These are phyloP conservation scores for Amaranthus palmeri DNA, from an alignment of 148 eudicot genomes.

Conservation along the genomic window DNA sequence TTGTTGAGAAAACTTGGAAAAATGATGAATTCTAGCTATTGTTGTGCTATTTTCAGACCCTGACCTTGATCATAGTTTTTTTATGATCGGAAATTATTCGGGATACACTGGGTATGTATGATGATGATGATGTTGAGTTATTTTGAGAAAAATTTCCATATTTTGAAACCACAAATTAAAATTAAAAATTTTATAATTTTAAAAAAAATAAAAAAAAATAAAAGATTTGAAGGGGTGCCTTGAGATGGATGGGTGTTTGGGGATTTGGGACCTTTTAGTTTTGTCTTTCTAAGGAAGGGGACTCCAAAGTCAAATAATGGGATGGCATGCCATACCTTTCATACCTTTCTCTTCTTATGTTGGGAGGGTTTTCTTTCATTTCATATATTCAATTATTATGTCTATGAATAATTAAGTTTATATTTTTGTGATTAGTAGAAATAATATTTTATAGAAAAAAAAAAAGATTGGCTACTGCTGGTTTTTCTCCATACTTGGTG, in stretches of 20 bases:
- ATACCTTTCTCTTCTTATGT: background rate
- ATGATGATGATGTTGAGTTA: too few relatives aligned
- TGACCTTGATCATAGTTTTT: too few relatives aligned
- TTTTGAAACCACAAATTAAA: conserved; percentile 13
- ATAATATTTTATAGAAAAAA: too few relatives aligned
- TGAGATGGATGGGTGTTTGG: conserved; percentile 9
- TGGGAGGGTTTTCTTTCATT: background rate
- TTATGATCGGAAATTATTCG: too few relatives aligned
- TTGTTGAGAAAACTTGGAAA: background rate
- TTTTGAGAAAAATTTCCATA: background rate
- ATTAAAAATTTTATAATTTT: background rate
- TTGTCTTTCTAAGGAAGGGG: conserved; percentile 13
- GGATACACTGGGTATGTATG: too few relatives aligned
- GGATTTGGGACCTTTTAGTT: conserved; percentile 11
- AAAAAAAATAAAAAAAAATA: too few relatives aligned
- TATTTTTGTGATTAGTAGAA: background rate
- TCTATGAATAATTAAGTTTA: background rate
- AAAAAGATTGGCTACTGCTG: too few relatives aligned
- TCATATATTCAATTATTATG: background rate
- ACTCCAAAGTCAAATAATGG: conserved; percentile 2
- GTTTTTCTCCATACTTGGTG: too few relatives aligned
- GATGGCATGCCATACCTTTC: background rate
- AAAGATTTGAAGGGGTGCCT: conserved; percentile 1
- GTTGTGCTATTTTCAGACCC: conserved; percentile 10
- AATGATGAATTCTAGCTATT: background rate